A percentile compares a stretch with the other conserved stretches of the same genome.
These are phyloP conservation scores for Aspergillus carbonarius DNA, from an alignment of 2,329 filamentous ascomycete genomes.

Conservation along the genomic window DNA sequence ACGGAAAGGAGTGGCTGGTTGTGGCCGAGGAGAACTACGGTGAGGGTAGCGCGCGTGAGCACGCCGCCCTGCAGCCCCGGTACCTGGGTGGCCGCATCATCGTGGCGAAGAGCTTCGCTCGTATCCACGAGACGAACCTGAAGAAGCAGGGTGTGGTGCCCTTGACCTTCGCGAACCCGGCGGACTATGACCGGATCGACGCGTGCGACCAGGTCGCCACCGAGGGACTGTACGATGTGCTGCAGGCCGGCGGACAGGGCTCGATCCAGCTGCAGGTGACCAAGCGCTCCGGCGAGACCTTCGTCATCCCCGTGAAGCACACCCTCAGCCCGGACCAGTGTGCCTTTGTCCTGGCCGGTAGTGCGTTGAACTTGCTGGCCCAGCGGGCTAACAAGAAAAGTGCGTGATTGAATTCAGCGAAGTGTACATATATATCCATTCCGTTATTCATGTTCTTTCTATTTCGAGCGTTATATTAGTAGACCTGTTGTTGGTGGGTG, in stretches of 20 bases:
- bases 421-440: constrained; percentile 1
- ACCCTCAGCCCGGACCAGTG: constrained; percentile 88
- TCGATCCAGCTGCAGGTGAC: constrained; percentile 21
- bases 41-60: constrained; percentile 84
- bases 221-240: constrained; percentile 77
- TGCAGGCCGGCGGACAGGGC: constrained; percentile 45
- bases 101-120: constrained; percentile 80
- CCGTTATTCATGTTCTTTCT: background rate
- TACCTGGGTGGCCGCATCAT: constrained; percentile 85
- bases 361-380: constrained; percentile 85
- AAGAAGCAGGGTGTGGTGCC: constrained; percentile 98
- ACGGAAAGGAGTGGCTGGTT: constrained; percentile 80
- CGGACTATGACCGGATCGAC: constrained; percentile 79
- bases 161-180: constrained; percentile 82
- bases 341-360: constrained; percentile 87
- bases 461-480: background rate
- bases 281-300: constrained; percentile 56
- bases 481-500: background rate
- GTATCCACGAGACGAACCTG: constrained; percentile 92
- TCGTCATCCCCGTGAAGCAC: constrained; percentile 76
- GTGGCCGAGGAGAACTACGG: constrained; percentile 98
- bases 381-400: constrained; percentile 28
- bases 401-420: background rate
- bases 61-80: constrained; percentile 86
- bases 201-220: constrained; percentile 83